A percentile compares a stretch with the other conserved stretches of the same genome.
Conservation (phyloP, 2,329 filamentous ascomycete genomes). For the Monilinia fructigena region DNA sequence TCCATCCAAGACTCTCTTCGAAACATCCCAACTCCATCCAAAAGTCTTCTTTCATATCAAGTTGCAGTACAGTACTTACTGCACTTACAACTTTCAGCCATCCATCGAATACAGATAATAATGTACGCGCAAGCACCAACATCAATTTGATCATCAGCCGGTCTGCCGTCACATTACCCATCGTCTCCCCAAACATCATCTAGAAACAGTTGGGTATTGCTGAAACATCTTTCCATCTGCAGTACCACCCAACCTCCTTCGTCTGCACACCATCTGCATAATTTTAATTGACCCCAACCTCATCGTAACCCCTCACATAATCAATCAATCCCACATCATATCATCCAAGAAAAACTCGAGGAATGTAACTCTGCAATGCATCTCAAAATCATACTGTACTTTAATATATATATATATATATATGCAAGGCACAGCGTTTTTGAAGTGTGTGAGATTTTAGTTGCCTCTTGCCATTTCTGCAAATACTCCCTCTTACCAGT, state of each 20-base stretch:
- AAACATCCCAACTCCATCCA: neutral
- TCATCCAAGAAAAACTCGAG: neutral
- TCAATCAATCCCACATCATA: constrained; percentile 1
- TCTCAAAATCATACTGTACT: constrained; percentile 1
- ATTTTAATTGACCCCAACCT: constrained; percentile 10
- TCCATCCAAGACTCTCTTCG: neutral
- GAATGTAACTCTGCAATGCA: constrained; percentile 21
- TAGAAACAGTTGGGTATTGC: neutral
- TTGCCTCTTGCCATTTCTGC: neutral
- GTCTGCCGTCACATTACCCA: neutral
- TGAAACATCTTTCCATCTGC: constrained; percentile 14
- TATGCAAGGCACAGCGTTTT: constrained; percentile 1
- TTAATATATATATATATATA: no score
- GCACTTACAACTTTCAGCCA: neutral
- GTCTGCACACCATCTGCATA: constrained; percentile 11
- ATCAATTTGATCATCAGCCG: neutral
- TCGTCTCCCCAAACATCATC: neutral
- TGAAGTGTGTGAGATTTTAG: constrained; percentile 15
- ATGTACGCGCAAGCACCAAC: neutral
- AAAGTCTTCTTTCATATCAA: neutral
- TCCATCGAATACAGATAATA: neutral
- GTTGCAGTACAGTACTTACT: neutral
- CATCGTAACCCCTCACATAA: constrained; percentile 18
- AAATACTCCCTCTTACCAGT: neutral
- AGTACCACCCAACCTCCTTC: constrained; percentile 15